These are phyloP conservation scores for Auricularia cornea DNA, from an alignment of 768 basidiomycete genomes.

Conservation along the genomic window DNA sequence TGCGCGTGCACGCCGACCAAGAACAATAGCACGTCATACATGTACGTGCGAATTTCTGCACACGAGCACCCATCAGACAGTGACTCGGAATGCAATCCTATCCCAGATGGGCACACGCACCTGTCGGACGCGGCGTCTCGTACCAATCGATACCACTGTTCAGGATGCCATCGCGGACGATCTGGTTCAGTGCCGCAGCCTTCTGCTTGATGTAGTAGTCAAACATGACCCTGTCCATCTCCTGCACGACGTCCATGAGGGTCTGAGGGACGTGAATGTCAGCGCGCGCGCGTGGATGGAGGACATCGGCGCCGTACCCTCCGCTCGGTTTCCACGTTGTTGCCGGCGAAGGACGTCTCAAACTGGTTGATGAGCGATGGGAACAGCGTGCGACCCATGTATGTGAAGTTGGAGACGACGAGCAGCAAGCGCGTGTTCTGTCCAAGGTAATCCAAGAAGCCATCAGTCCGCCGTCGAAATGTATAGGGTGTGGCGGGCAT, in stretches of 20 bases:
- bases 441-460: neutral
- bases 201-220: slow-evolving; percentile 82
- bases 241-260: slow-evolving; percentile 65
- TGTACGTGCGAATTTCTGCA: slow-evolving; percentile 87
- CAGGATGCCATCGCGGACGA: slow-evolving; percentile 74
- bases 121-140: slow-evolving; percentile 85
- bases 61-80: neutral
- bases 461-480: neutral
- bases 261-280: slow-evolving; percentile 35
- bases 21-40: slow-evolving; percentile 80
- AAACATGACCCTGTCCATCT: slow-evolving; percentile 85
- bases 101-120: slow-evolving; percentile 30
- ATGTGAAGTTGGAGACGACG: slow-evolving; percentile 81
- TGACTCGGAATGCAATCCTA: too few species aligned
- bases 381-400: slow-evolving; percentile 60
- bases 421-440: slow-evolving; percentile 83
- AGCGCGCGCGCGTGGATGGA: neutral
- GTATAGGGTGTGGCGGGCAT: too few species aligned
- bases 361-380: slow-evolving; percentile 76
- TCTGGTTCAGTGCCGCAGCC: slow-evolving; percentile 51
- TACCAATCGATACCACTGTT: slow-evolving; percentile 86
- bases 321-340: slow-evolving; percentile 57
- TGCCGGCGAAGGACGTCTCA: slow-evolving; percentile 63
- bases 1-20: slow-evolving; percentile 91
- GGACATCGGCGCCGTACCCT: slow-evolving; percentile 35